Conservation (phyloP, 176 grass and related monocot species). For the Bolboschoenus planiculmis region DNA sequence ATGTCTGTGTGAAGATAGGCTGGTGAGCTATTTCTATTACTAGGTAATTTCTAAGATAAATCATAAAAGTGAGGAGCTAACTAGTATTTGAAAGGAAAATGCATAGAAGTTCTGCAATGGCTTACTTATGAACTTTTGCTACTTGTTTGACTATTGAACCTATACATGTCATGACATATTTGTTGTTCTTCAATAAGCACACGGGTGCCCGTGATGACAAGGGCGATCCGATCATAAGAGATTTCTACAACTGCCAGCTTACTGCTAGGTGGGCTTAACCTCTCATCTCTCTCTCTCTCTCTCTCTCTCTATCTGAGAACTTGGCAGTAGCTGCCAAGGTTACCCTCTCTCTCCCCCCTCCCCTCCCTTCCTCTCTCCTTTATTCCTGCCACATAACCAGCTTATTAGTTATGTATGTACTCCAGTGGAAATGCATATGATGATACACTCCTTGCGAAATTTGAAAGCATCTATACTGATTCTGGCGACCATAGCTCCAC, state of each 20-base stretch:
- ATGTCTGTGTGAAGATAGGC: slow-evolving; percentile 12
- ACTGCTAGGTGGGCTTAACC: slow-evolving; percentile 63
- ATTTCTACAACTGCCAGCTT: slow-evolving; percentile 91
- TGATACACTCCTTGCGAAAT: slow-evolving; percentile 72
- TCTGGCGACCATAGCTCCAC: slow-evolving; percentile 75
- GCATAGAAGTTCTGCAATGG: neutral
- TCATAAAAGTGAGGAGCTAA: neutral
- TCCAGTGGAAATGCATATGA: slow-evolving; percentile 83
- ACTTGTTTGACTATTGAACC: slow-evolving; percentile 12
- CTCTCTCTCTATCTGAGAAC: neutral
- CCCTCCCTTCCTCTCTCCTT: neutral
- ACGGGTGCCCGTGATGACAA: slow-evolving; percentile 82
- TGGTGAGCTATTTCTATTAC: neutral
- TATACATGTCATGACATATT: neutral
- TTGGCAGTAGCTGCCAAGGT: no score
- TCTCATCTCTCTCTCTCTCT: slow-evolving; percentile 4
- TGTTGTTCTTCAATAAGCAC: slow-evolving; percentile 38
- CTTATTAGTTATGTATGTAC: slow-evolving; percentile 2
- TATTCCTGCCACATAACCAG: neutral
- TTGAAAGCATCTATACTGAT: slow-evolving; percentile 89
- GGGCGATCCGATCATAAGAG: slow-evolving; percentile 59
- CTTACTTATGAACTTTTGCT: neutral
- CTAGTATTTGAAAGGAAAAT: slow-evolving; percentile 11
- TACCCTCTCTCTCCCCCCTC: neutral
- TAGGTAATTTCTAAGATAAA: neutral